Evolutionary conservation across 129 eudicot genomes (phyloP).

Genomic region (Kitagawia praeruptora): DNA sequence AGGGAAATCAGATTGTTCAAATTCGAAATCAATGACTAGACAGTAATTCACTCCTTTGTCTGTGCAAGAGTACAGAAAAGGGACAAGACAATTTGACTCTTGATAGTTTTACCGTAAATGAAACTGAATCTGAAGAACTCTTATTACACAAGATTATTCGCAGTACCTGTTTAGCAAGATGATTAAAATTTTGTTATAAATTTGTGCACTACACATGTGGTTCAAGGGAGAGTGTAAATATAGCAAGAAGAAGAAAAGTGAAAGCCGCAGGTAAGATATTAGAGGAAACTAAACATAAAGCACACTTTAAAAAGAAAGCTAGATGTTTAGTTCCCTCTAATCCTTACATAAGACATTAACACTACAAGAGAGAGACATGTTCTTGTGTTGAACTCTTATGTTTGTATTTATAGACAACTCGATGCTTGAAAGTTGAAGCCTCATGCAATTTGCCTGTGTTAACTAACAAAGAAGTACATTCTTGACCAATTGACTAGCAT

Average conservation of each 20-base stretch:
- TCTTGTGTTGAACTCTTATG: background rate
- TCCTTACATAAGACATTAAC: background rate
- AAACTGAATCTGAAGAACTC: too few relatives aligned
- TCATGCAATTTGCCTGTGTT: background rate
- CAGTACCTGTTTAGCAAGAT: too few relatives aligned
- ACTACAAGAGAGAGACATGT: background rate
- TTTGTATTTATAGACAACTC: background rate
- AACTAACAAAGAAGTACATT: background rate
- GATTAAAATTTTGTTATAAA: too few relatives aligned
- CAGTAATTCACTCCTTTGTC: too few relatives aligned
- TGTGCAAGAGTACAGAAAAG: too few relatives aligned
- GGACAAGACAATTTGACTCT: too few relatives aligned
- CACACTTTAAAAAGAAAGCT: background rate
- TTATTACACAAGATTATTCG: too few relatives aligned
- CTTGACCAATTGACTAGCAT: background rate
- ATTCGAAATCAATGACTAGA: too few relatives aligned
- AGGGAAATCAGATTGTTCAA: too few relatives aligned
- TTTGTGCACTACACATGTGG: too few relatives aligned
- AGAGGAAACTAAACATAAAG: background rate
- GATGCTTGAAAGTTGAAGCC: background rate
- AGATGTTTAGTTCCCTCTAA: background rate
- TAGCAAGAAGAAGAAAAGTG: background rate
- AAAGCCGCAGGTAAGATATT: background rate
- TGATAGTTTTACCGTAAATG: too few relatives aligned
- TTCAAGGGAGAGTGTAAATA: background rate